phyloP scores from a whole-genome alignment of 495 filamentous ascomycete genomes.

The Massariosphaeria phaeospora region DNA sequence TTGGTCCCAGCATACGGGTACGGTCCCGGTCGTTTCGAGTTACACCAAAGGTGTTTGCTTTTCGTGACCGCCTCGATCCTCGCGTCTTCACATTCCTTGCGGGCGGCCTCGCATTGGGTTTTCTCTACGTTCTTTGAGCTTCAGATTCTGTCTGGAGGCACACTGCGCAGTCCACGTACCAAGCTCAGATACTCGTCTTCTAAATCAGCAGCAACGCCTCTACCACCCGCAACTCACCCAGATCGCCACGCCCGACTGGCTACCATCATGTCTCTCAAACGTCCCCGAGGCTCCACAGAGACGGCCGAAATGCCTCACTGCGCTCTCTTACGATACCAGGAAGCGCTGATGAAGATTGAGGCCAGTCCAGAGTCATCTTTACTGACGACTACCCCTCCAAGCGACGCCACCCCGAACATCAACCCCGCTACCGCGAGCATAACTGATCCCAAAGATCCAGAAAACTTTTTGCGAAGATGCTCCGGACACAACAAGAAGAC shows the following conservation, averaged over 20 bases:
- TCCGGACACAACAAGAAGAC: constrained; percentile 27
- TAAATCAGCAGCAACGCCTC: no score
- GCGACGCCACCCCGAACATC: not conserved
- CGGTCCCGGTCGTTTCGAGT: no score
- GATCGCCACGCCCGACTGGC: not conserved
- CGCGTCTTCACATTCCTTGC: not conserved
- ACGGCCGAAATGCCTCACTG: not conserved
- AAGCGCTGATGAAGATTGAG: constrained; percentile 21
- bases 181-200: not conserved
- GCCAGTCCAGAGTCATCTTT: constrained; percentile 17
- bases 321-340: no score
- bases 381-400: not conserved
- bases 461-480: constrained; percentile 20
- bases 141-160: no score
- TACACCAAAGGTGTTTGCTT: constrained; percentile 1
- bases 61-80: not conserved
- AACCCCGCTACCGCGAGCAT: not conserved
- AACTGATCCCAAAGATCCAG: constrained; percentile 24
- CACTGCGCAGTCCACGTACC: not conserved
- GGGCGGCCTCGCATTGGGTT: not conserved
- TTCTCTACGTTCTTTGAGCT: not conserved
- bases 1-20: no score
- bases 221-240: not conserved
- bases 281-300: not conserved
- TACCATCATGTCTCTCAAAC: not conserved